Percentiles rank a stretch among this genome's conserved stretches.
Evolutionary conservation across 345 rosid species (phyloP).

Genomic region (Mercurialis annua): DNA sequence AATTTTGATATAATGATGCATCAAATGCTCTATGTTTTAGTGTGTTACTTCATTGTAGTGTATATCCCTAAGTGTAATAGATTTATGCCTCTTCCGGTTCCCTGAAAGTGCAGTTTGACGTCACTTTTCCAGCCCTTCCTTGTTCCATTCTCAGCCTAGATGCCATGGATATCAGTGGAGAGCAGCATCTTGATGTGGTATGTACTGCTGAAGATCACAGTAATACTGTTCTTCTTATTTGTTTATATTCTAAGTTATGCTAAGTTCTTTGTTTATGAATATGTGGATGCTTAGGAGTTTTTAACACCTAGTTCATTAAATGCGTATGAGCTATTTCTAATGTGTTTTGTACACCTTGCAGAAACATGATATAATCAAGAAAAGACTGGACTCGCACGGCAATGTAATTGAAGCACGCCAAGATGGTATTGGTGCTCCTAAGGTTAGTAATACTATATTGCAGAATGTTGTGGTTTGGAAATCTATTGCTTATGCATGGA

Average conservation of each 20-base stretch:
- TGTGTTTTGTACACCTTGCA: constrained; percentile 31
- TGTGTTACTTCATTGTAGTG: neutral
- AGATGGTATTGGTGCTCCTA: constrained; percentile 88
- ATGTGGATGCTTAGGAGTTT: neutral
- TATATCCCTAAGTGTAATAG: neutral
- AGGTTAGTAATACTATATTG: constrained; percentile 46
- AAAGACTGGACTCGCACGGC: constrained; percentile 70
- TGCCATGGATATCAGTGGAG: constrained; percentile 98
- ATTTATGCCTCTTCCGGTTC: neutral
- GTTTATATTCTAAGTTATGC: neutral
- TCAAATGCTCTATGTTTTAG: too few relatives aligned
- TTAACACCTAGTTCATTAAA: neutral
- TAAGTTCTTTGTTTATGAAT: neutral
- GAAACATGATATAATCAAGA: constrained; percentile 91
- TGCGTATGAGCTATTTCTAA: neutral
- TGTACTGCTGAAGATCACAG: constrained; percentile 20
- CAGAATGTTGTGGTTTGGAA: constrained; percentile 2
- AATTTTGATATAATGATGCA: too few relatives aligned
- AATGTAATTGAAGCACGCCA: constrained; percentile 71
- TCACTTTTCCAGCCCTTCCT: constrained; percentile 86
- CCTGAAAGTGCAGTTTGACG: constrained; percentile 66
- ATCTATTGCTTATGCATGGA: neutral
- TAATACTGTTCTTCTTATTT: neutral
- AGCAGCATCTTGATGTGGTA: constrained; percentile 96
- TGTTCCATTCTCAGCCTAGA: constrained; percentile 93